Percentiles rank a stretch among this genome's conserved stretches.
phyloP scores from a whole-genome alignment of 225 moss, liverwort and hornwort species.

The Straminergon stramineum region DNA sequence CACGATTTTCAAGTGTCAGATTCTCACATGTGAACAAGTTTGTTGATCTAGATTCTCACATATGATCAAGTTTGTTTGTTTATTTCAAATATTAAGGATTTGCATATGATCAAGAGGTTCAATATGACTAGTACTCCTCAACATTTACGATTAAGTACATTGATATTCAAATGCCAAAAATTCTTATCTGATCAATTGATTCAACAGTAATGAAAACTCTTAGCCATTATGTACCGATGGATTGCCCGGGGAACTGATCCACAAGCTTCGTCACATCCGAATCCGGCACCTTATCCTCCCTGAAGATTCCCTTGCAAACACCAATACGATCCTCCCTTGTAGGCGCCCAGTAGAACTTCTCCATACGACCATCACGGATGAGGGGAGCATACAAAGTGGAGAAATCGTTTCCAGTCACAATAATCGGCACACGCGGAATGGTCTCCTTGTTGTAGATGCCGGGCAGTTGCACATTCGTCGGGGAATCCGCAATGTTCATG shows the following conservation, averaged over 20 bases:
- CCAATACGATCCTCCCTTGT: slow-evolving; percentile 91
- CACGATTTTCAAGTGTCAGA: background rate
- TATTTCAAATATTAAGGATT: background rate
- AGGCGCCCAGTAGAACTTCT: slow-evolving; percentile 99
- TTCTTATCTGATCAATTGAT: background rate
- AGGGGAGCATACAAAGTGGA: slow-evolving; percentile 88
- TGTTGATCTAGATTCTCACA: background rate
- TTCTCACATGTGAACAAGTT: too few relatives aligned
- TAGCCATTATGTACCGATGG: slow-evolving; percentile 40
- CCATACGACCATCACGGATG: slow-evolving; percentile 97
- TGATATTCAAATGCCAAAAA: too few relatives aligned
- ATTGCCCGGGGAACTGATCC: slow-evolving; percentile 86
- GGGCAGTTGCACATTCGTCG: slow-evolving; percentile 86
- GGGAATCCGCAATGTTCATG: slow-evolving; percentile 94
- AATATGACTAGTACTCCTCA: background rate
- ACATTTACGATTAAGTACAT: background rate
- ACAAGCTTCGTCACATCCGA: slow-evolving; percentile 43
- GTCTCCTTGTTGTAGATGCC: slow-evolving; percentile 82
- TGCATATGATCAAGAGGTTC: background rate
- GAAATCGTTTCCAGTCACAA: slow-evolving; percentile 93
- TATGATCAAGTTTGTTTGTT: background rate
- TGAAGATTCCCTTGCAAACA: slow-evolving; percentile 81
- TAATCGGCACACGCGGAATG: slow-evolving; percentile 73
- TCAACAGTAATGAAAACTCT: background rate
- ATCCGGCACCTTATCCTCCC: slow-evolving; percentile 35